Percentiles rank a stretch among this genome's conserved stretches.
phyloP scores from a whole-genome alignment of 768 basidiomycete species.

The Mycena albidolilacea region DNA sequence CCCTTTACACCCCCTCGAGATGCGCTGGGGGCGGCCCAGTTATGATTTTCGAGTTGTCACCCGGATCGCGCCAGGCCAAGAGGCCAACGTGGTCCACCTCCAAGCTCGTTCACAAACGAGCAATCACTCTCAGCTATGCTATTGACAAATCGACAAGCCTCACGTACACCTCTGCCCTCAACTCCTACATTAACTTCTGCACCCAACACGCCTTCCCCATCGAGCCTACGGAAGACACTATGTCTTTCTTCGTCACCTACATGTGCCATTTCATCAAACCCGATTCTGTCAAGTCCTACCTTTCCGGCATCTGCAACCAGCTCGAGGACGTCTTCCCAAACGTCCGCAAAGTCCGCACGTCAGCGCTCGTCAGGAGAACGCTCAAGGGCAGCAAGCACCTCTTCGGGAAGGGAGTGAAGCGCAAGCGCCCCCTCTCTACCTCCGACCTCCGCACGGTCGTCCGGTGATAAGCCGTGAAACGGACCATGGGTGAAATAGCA shows the following conservation, averaged over 20 bases:
- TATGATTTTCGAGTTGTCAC: not conserved
- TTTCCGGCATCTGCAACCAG: constrained; percentile 55
- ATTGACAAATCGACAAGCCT: no score
- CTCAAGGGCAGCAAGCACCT: constrained; percentile 43
- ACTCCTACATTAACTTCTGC: no score
- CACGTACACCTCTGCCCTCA: no score
- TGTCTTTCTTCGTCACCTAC: constrained; percentile 49
- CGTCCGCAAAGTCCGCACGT: constrained; percentile 38
- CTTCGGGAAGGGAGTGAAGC: constrained; percentile 24
- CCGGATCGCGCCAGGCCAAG: constrained; percentile 47
- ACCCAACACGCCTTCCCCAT: no score
- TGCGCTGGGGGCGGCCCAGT: not conserved
- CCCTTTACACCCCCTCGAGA: not conserved
- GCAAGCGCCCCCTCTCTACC: constrained; percentile 44
- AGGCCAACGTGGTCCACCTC: constrained; percentile 50
- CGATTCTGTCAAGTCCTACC: constrained; percentile 48
- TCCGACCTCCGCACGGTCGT: constrained; percentile 32
- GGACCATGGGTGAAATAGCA: no score
- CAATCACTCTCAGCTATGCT: no score
- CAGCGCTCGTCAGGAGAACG: constrained; percentile 38
- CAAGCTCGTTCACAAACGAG: constrained; percentile 46
- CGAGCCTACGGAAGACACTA: constrained; percentile 49
- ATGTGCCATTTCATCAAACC: constrained; percentile 39
- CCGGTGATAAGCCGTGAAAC: no score
- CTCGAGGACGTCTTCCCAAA: constrained; percentile 50